These are phyloP conservation scores for Corymbia calophylla DNA, from an alignment of 441 rosid species.

Conservation along the genomic window DNA sequence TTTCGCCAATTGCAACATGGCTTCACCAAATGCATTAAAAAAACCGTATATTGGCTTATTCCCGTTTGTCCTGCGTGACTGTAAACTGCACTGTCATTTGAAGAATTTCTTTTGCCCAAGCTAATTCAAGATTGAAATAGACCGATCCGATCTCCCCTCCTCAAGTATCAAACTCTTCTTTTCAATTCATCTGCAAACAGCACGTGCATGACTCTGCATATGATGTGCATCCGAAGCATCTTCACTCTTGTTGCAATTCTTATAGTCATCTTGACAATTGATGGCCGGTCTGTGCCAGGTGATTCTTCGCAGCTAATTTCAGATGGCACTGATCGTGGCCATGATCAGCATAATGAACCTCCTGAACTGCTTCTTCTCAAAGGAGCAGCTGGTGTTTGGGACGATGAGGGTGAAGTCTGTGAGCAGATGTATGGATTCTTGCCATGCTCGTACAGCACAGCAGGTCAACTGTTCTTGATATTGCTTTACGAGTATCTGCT, in stretches of 20 bases:
- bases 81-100: background rate
- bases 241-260: background rate
- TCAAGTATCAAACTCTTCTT: background rate
- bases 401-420: background rate
- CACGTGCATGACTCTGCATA: background rate
- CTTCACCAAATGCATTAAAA: background rate
- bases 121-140: background rate
- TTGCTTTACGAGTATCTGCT: conserved; percentile 19
- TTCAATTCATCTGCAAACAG: background rate
- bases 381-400: background rate
- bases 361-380: background rate
- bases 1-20: background rate
- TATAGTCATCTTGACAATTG: background rate
- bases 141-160: background rate
- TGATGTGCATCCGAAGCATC: background rate
- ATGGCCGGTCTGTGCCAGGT: background rate
- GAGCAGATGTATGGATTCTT: conserved; percentile 24
- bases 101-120: background rate
- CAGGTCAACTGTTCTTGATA: conserved; percentile 21
- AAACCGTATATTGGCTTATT: background rate
- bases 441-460: conserved; percentile 19
- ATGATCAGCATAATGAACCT: background rate
- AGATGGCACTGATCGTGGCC: background rate
- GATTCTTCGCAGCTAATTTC: background rate
- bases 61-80: background rate